phyloP scores from a whole-genome alignment of 1,284 basidiomycete genomes.

The Athelia psychrophila region DNA sequence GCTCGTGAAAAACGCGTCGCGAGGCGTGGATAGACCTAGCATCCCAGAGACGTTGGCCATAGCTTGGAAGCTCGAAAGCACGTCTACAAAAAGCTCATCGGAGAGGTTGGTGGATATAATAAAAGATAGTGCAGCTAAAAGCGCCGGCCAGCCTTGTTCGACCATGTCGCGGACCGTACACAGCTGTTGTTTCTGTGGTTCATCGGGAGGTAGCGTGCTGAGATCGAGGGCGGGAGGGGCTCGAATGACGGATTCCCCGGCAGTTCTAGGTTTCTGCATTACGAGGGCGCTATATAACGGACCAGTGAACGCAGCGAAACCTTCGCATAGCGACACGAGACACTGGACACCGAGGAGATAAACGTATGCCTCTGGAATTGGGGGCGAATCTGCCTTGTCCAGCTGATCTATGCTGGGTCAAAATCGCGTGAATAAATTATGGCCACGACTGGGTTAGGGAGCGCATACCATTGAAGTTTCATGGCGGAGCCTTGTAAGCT shows the following conservation, averaged over 20 bases:
- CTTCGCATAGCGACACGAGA: constrained; percentile 84
- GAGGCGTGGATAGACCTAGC: constrained; percentile 78
- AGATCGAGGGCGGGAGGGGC: constrained; percentile 77
- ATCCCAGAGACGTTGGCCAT: constrained; percentile 91
- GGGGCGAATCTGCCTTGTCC: constrained; percentile 93
- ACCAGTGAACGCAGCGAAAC: constrained; percentile 73
- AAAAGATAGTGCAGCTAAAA: constrained; percentile 88
- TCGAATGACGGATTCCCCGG: constrained; percentile 63
- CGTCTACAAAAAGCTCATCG: constrained; percentile 84
- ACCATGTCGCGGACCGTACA: constrained; percentile 74
- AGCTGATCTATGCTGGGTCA: constrained; percentile 89
- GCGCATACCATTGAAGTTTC: constrained; percentile 79
- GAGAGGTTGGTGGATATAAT: constrained; percentile 87
- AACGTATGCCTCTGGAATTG: constrained; percentile 89
- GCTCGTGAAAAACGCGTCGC: constrained; percentile 92
- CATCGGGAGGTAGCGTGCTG: constrained; percentile 52
- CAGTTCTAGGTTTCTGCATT: constrained; percentile 61
- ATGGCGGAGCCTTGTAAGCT: constrained; percentile 71
- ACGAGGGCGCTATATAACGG: constrained; percentile 68
- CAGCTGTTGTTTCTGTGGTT: constrained; percentile 54
- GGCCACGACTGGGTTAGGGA: neutral
- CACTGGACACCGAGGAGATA: constrained; percentile 92
- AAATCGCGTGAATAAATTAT: constrained; percentile 1
- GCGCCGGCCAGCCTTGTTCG: constrained; percentile 81
- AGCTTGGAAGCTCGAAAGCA: constrained; percentile 78